Percentiles rank a stretch among this genome's conserved stretches.
Evolutionary conservation across 305 asterid species (phyloP).

Genomic region (Euphrasia arctica): DNA sequence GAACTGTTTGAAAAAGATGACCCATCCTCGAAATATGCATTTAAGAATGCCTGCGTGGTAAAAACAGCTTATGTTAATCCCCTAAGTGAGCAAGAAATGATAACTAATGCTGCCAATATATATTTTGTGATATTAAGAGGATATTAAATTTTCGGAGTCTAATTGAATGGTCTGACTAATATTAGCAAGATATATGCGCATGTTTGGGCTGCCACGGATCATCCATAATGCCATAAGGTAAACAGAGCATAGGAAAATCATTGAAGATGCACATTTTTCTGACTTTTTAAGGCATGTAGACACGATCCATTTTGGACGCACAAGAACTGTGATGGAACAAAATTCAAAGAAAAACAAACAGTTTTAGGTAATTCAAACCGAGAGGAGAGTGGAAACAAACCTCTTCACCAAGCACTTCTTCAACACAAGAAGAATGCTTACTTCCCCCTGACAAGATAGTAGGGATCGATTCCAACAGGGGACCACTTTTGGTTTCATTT

Average conservation of each 20-base stretch:
- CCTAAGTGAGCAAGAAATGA: slow-evolving; percentile 8
- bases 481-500: slow-evolving; percentile 23
- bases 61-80: slow-evolving; percentile 11
- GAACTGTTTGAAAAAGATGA: slow-evolving; percentile 28
- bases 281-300: neutral
- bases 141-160: neutral
- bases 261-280: neutral
- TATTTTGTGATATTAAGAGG: neutral
- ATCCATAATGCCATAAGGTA: neutral
- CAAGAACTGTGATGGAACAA: slow-evolving; percentile 6
- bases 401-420: slow-evolving; percentile 36
- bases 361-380: neutral
- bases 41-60: slow-evolving; percentile 40
- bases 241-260: neutral
- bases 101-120: neutral
- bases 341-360: neutral
- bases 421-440: slow-evolving; percentile 26
- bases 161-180: neutral
- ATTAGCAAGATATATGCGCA: neutral
- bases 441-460: slow-evolving; percentile 22
- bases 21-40: slow-evolving; percentile 33
- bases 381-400: slow-evolving; percentile 27
- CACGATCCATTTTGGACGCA: neutral
- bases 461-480: slow-evolving; percentile 24
- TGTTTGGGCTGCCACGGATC: neutral